These are phyloP conservation scores for Coemansia sp. DNA, from an alignment of 192 early-diverging fungal genomes.

Conservation along the genomic window DNA sequence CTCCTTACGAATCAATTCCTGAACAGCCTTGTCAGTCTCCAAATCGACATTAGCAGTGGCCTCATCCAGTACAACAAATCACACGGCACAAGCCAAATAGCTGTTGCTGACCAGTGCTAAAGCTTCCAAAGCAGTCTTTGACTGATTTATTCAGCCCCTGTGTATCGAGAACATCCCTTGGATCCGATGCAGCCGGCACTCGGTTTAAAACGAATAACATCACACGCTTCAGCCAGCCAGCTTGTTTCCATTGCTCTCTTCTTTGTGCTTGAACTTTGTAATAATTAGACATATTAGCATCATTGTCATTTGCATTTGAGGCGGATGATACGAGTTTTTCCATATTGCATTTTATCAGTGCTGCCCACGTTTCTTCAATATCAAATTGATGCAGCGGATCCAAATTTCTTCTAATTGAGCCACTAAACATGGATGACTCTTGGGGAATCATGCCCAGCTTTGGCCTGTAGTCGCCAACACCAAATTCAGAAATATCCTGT, in stretches of 20 bases:
- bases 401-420: conserved; percentile 66
- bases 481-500: conserved; percentile 72
- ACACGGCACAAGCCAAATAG: conserved; percentile 66
- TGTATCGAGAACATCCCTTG: not conserved
- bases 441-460: conserved; percentile 59
- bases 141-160: not conserved
- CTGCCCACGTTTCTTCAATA: conserved; percentile 16
- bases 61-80: conserved; percentile 17
- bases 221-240: conserved; percentile 5
- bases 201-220: not conserved
- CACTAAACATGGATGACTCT: conserved; percentile 67
- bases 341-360: conserved; percentile 22
- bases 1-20: conserved; percentile 49
- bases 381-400: conserved; percentile 60
- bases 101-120: conserved; percentile 62
- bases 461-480: conserved; percentile 64
- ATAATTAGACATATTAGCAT: not conserved
- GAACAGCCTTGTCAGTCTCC: conserved; percentile 22
- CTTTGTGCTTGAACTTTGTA: not conserved
- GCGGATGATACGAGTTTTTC: not conserved
- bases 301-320: not conserved
- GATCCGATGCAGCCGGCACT: not conserved
- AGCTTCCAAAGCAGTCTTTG: not conserved
- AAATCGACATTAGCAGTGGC: conserved; percentile 54
- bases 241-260: conserved; percentile 8